Evolutionary conservation across 2,329 filamentous ascomycete species (phyloP).

Genomic region (Dryadomyces quercivorus): DNA sequence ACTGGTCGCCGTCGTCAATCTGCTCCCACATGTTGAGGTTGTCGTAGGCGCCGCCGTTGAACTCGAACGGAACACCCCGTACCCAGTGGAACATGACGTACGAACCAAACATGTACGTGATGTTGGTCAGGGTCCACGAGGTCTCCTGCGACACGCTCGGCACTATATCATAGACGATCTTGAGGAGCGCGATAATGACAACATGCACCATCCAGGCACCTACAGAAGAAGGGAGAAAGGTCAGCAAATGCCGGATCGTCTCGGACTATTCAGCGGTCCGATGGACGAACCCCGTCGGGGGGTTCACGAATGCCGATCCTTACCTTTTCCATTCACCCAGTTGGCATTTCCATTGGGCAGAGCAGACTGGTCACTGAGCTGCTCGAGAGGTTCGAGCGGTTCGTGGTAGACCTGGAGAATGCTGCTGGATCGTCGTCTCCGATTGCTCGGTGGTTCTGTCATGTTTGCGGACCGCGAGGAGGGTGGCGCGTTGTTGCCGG

Average conservation of each 20-base stretch:
- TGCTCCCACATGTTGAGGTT: conserved; percentile 99
- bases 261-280: neutral
- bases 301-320: neutral
- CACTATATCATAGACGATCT: conserved; percentile 95
- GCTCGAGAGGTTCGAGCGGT: conserved; percentile 90
- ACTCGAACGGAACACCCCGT: conserved; percentile 94
- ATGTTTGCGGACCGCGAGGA: conserved; percentile 41
- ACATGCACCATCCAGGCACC: conserved; percentile 97
- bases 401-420: conserved; percentile 89
- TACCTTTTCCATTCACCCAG: conserved; percentile 99
- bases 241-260: neutral
- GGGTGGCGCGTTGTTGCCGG: conserved; percentile 10
- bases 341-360: conserved; percentile 94
- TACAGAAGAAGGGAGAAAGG: conserved; percentile 23
- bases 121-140: conserved; percentile 97
- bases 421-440: conserved; percentile 92
- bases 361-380: conserved; percentile 90
- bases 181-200: conserved; percentile 79
- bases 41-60: conserved; percentile 96
- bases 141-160: conserved; percentile 95
- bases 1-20: conserved; percentile 97
- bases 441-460: conserved; percentile 54
- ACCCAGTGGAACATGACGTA: conserved; percentile 99
- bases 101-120: conserved; percentile 96
- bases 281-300: neutral